These are phyloP conservation scores for Neocallimastix lanati DNA, from an alignment of 192 early-diverging fungal species.

Conservation along the genomic window DNA sequence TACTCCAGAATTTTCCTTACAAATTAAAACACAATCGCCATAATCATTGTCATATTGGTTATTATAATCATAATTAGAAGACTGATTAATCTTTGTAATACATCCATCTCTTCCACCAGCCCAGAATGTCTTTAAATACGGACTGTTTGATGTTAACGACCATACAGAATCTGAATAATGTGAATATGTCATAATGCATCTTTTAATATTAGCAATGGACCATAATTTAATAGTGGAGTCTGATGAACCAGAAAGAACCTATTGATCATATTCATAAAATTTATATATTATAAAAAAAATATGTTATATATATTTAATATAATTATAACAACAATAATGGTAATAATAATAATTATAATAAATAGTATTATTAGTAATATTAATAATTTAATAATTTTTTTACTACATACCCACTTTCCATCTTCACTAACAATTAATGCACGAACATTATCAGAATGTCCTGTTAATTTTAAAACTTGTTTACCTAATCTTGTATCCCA, in stretches of 20 bases:
- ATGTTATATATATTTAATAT: too few relatives aligned
- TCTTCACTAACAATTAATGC: slow-evolving; percentile 69
- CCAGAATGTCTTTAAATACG: slow-evolving; percentile 76
- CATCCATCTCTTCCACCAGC: slow-evolving; percentile 80
- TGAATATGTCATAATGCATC: slow-evolving; percentile 74
- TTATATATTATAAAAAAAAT: too few relatives aligned
- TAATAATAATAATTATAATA: too few relatives aligned
- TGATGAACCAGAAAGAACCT: slow-evolving; percentile 79
- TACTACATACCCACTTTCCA: slow-evolving; percentile 66
- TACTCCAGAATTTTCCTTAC: slow-evolving; percentile 65
- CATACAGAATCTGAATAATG: slow-evolving; percentile 79
- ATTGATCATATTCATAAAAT: too few relatives aligned
- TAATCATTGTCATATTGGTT: slow-evolving; percentile 15
- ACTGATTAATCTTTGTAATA: slow-evolving; percentile 58
- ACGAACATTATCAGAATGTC: slow-evolving; percentile 93
- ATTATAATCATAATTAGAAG: slow-evolving; percentile 5
- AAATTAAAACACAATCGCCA: slow-evolving; percentile 70
- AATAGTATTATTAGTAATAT: too few relatives aligned
- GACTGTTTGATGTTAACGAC: slow-evolving; percentile 70
- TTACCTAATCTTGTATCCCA: slow-evolving; percentile 73
- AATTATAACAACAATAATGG: too few relatives aligned
- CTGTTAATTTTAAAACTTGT: slow-evolving; percentile 56
- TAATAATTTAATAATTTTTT: too few relatives aligned
- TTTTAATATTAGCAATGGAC: slow-evolving; percentile 61
- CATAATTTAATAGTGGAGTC: slow-evolving; percentile 96